Evolutionary conservation across 345 rosid species (phyloP).

Genomic region (Populus simonii): DNA sequence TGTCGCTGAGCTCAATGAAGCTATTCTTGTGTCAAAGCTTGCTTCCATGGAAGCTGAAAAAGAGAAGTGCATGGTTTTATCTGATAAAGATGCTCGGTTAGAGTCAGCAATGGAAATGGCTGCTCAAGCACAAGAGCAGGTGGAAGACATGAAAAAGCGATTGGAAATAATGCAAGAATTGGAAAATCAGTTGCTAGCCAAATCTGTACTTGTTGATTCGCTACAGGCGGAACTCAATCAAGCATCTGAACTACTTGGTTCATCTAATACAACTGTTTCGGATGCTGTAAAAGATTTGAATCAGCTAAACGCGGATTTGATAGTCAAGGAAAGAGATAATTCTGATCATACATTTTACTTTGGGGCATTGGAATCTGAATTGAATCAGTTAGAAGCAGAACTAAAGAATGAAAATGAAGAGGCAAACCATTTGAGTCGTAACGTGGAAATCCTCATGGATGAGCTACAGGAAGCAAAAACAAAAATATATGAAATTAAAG

Average conservation of each 20-base stretch:
- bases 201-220: conserved; percentile 20
- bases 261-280: conserved; percentile 26
- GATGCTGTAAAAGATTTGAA: conserved; percentile 17
- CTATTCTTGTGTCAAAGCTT: conserved; percentile 20
- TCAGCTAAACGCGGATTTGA: conserved; percentile 23
- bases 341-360: conserved; percentile 29
- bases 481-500: conserved; percentile 28
- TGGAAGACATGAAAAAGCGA: conserved; percentile 27
- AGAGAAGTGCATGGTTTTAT: conserved; percentile 21
- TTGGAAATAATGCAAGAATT: conserved; percentile 26
- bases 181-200: conserved; percentile 33
- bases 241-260: conserved; percentile 19
- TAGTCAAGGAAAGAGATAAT: conserved; percentile 26
- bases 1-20: conserved; percentile 29
- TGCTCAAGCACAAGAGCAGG: conserved; percentile 20
- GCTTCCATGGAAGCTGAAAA: conserved; percentile 26
- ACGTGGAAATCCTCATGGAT: conserved; percentile 21
- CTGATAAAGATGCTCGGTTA: conserved; percentile 30
- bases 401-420: conserved; percentile 26
- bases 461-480: conserved; percentile 19
- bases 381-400: conserved; percentile 24
- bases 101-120: conserved; percentile 14
- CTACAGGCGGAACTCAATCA: conserved; percentile 25
- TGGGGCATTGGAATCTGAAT: conserved; percentile 27
- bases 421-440: conserved; percentile 11